Evolutionary conservation across 805 yeast species (phyloP).

Genomic region (Yarrowia keelungensis): DNA sequence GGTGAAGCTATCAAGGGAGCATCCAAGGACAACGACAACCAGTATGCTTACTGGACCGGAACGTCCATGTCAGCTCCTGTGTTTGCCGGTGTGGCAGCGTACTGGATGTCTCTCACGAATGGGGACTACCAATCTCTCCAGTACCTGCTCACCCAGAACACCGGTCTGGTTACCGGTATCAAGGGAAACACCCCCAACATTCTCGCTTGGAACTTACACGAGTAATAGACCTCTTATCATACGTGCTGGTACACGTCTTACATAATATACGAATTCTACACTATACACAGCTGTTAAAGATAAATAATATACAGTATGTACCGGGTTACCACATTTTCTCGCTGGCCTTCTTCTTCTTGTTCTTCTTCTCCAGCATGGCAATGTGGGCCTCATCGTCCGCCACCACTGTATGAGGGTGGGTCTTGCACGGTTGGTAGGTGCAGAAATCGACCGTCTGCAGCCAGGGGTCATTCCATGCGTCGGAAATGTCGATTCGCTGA

Average conservation of each 20-base stretch:
- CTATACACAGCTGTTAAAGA: neutral
- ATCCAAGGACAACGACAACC: constrained; percentile 38
- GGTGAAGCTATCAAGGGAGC: constrained; percentile 81
- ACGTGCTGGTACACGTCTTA: neutral
- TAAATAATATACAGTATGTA: constrained; percentile 32
- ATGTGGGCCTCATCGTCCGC: constrained; percentile 95
- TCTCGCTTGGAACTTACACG: constrained; percentile 3
- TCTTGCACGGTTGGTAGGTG: constrained; percentile 51
- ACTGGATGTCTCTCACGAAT: constrained; percentile 55
- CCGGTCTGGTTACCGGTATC: neutral
- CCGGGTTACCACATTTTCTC: constrained; percentile 51
- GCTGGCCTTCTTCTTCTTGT: constrained; percentile 60
- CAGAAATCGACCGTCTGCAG: constrained; percentile 70
- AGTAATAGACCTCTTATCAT: neutral
- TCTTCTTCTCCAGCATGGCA: constrained; percentile 85
- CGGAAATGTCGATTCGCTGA: constrained; percentile 64
- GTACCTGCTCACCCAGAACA: neutral
- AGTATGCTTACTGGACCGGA: constrained; percentile 54
- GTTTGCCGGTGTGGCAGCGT: constrained; percentile 86
- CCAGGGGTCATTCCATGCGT: constrained; percentile 66
- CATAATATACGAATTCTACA: too few species aligned
- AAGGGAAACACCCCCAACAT: constrained; percentile 14
- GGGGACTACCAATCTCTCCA: neutral
- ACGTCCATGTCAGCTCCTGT: constrained; percentile 98
- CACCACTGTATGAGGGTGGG: constrained; percentile 84